Conservation (phyloP, 441 rosid genomes). For the Kokia cookei region DNA sequence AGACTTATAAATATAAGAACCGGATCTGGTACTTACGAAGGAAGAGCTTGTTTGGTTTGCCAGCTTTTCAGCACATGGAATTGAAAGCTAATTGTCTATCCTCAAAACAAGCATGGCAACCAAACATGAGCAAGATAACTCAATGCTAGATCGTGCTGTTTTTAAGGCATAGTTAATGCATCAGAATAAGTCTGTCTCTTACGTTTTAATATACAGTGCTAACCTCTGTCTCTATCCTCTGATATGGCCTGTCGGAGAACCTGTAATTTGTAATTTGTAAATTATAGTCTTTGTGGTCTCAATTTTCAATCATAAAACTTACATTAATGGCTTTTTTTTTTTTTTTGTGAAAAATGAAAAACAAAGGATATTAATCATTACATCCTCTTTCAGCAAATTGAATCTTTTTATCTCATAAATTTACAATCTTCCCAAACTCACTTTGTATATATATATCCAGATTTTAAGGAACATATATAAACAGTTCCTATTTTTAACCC, state of each 20-base stretch:
- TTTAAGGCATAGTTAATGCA: neutral
- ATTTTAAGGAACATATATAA: neutral
- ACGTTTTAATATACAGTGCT: too few relatives aligned
- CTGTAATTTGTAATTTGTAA: too few relatives aligned
- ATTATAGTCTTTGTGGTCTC: neutral
- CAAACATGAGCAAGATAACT: neutral
- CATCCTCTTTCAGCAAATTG: neutral
- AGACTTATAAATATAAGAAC: neutral
- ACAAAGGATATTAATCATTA: neutral
- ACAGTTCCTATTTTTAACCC: neutral
- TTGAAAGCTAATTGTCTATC: neutral
- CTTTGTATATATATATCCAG: neutral
- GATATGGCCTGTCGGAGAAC: too few relatives aligned
- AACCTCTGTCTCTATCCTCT: too few relatives aligned
- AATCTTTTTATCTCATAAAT: neutral
- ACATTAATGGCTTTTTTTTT: neutral
- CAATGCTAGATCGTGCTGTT: neutral
- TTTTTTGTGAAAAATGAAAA: neutral
- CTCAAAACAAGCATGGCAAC: neutral
- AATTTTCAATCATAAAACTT: neutral
- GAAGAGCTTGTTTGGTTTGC: neutral
- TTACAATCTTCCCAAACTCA: slow-evolving; percentile 1
- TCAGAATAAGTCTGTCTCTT: neutral
- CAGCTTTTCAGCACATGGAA: neutral
- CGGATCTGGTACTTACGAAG: neutral